These are phyloP conservation scores for Ogataea philodendri DNA, from an alignment of 805 yeast genomes.

Conservation along the genomic window DNA sequence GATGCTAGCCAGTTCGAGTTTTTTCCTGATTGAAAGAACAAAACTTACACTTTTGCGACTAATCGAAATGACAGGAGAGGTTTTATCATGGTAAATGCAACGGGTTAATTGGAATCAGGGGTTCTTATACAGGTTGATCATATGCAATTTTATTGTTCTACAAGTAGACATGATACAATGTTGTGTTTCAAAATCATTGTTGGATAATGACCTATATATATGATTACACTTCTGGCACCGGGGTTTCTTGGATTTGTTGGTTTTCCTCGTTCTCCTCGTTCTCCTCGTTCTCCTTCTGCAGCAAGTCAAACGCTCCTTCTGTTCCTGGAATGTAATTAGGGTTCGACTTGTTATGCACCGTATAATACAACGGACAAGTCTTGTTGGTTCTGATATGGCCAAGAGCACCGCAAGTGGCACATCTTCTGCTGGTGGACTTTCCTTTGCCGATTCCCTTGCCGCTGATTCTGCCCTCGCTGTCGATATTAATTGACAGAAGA, in stretches of 20 bases:
- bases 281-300: constrained; percentile 9
- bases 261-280: constrained; percentile 2
- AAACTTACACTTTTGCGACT: constrained; percentile 23
- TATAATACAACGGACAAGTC: constrained; percentile 82
- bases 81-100: constrained; percentile 2
- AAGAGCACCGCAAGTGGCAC: constrained; percentile 92
- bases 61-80: constrained; percentile 13
- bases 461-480: constrained; percentile 40
- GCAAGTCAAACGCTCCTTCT: constrained; percentile 26
- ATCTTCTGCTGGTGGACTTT: constrained; percentile 71
- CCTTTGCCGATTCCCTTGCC: constrained; percentile 76
- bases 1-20: constrained; percentile 15
- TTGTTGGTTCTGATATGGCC: constrained; percentile 94
- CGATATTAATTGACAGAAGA: constrained; percentile 34
- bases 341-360: constrained; percentile 36
- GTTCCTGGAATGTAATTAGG: constrained; percentile 36
- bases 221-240: no score
- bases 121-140: constrained; percentile 10
- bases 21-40: constrained; percentile 20
- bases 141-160: constrained; percentile 3
- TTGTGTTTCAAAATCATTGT: constrained; percentile 1
- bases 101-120: constrained; percentile 4
- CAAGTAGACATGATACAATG: no score
- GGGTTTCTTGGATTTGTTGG: no score
- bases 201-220: no score